Evolutionary conservation across 192 early-diverging fungal genomes (phyloP).

Genomic region (Coemansia sp.): DNA sequence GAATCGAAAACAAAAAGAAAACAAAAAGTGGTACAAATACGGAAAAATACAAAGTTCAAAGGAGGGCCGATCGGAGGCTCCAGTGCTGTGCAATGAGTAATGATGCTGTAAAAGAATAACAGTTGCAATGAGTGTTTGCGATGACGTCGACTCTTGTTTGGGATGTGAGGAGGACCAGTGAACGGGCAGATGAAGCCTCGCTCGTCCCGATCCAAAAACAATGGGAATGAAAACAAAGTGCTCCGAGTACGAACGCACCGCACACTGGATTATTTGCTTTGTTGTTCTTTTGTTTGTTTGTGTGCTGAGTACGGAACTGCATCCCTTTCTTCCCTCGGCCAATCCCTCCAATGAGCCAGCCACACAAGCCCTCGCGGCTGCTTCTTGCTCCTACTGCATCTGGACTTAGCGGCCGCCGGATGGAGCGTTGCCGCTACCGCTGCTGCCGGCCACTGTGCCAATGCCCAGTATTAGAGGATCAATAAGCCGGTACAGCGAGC

Average conservation of each 20-base stretch:
- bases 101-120: background rate
- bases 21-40: background rate
- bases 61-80: background rate
- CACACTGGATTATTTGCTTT: no score
- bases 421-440: constrained; percentile 11
- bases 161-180: no score
- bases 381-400: no score
- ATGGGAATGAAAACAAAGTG: no score
- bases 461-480: constrained; percentile 38
- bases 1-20: background rate
- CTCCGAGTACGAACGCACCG: no score
- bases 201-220: no score
- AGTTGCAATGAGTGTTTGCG: background rate
- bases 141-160: background rate
- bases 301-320: no score
- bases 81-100: background rate
- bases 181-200: no score
- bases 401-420: background rate
- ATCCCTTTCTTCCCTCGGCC: no score
- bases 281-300: no score
- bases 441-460: constrained; percentile 15
- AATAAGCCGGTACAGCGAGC: constrained; percentile 47
- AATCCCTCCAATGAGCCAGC: no score
- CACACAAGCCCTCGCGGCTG: no score
- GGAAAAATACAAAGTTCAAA: background rate